Conservation (phyloP, 345 rosid genomes). For the Nasturtium officinale region DNA sequence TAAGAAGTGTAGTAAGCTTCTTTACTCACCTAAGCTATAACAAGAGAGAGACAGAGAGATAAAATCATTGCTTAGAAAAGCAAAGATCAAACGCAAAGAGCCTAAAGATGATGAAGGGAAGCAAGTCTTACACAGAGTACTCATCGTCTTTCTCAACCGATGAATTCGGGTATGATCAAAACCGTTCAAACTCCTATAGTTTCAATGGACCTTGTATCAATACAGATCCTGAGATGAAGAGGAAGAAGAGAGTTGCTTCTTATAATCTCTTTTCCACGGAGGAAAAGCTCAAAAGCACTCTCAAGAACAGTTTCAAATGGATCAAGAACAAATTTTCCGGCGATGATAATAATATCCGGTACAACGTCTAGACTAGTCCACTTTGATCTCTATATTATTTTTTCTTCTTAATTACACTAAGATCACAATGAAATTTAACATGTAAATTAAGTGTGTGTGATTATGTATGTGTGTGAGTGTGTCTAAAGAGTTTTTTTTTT, state of each 20-base stretch:
- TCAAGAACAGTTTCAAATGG: conserved; percentile 91
- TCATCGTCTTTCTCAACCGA: conserved; percentile 60
- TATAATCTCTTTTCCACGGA: conserved; percentile 71
- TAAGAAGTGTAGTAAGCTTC: conserved; percentile 31
- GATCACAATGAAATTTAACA: conserved; percentile 21
- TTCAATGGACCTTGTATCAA: conserved; percentile 73
- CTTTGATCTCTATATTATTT: conserved; percentile 2
- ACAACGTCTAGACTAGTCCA: conserved; percentile 38
- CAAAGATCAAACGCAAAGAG: conserved; percentile 1
- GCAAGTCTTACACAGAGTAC: conserved; percentile 75
- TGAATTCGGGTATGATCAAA: conserved; percentile 53
- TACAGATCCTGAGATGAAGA: conserved; percentile 75
- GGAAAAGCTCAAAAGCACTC: conserved; percentile 72
- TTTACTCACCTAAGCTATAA: conserved; percentile 22
- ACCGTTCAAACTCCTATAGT: conserved; percentile 56
- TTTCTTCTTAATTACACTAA: conserved; percentile 20
- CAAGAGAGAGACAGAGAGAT: conserved; percentile 19
- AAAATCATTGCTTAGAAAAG: conserved; percentile 14
- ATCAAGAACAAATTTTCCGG: conserved; percentile 77
- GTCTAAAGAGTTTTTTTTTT: not conserved
- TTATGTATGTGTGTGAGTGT: conserved; percentile 8
- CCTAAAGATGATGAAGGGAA: conserved; percentile 65
- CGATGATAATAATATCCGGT: conserved; percentile 39
- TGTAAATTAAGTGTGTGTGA: conserved; percentile 34
- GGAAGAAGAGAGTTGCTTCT: conserved; percentile 88